A percentile compares a stretch with the other conserved stretches of the same genome.
Evolutionary conservation across 2,329 filamentous ascomycete species (phyloP).

Genomic region (Colletotrichum abscissum): DNA sequence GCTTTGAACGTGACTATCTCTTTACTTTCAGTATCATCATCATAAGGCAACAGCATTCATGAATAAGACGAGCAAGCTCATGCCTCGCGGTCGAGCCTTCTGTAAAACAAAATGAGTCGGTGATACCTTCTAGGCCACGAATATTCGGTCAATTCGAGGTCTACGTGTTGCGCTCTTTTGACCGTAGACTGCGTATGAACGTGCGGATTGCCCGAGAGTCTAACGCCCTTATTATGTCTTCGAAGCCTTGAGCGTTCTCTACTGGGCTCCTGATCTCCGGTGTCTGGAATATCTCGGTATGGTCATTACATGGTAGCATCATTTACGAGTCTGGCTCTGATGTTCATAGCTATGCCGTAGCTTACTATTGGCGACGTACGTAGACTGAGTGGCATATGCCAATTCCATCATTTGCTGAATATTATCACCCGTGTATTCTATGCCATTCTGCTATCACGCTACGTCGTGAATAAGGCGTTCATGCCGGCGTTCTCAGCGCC

Average conservation of each 20-base stretch:
- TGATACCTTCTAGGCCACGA: neutral
- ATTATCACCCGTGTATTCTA: neutral
- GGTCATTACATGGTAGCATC: neutral
- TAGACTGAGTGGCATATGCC: neutral
- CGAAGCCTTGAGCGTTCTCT: neutral
- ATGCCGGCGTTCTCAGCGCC: no score
- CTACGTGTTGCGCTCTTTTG: neutral
- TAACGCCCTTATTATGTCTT: rapidly evolving
- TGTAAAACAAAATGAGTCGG: neutral
- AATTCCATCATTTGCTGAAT: neutral
- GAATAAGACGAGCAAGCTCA: neutral
- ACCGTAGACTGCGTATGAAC: neutral
- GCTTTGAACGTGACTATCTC: neutral
- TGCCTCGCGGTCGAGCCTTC: neutral
- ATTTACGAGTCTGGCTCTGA: neutral
- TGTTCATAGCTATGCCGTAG: neutral
- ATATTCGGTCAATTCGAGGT: neutral
- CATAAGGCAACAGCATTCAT: neutral
- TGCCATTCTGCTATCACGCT: no score
- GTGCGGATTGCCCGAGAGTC: neutral
- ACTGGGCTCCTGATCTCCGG: rapidly evolving
- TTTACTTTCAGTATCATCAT: neutral
- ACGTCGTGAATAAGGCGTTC: no score
- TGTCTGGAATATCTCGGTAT: neutral
- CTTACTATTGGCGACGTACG: neutral